Conservation (phyloP, 805 yeast genomes). For the Pichia phayaonensis region DNA sequence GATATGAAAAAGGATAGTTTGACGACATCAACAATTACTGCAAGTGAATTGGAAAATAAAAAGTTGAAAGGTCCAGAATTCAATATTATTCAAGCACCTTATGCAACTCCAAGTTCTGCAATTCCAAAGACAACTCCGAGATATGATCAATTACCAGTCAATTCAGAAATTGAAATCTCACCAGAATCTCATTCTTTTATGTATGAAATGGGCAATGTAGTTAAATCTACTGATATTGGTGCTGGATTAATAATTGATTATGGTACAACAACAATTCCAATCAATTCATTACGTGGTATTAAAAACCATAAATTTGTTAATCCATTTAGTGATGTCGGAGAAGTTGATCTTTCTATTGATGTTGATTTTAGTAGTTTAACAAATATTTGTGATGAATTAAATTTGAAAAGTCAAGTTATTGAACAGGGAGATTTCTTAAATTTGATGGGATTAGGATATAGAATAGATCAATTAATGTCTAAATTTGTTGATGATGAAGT, state of each 20-base stretch:
- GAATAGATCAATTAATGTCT: slow-evolving; percentile 48
- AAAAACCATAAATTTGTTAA: slow-evolving; percentile 63
- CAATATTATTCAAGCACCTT: slow-evolving; percentile 48
- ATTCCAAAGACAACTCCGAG: slow-evolving; percentile 47
- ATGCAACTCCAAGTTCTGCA: slow-evolving; percentile 54
- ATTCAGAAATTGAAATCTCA: slow-evolving; percentile 62
- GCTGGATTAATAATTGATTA: slow-evolving; percentile 72
- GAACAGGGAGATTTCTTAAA: slow-evolving; percentile 79
- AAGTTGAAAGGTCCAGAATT: slow-evolving; percentile 30
- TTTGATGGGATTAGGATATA: slow-evolving; percentile 63
- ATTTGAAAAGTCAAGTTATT: slow-evolving; percentile 19
- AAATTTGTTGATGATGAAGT: slow-evolving; percentile 35
- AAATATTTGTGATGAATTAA: slow-evolving; percentile 24
- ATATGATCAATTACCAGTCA: slow-evolving; percentile 44
- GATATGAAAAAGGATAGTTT: slow-evolving; percentile 9
- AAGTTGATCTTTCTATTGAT: slow-evolving; percentile 74
- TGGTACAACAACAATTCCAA: slow-evolving; percentile 61
- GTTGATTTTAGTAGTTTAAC: slow-evolving; percentile 67
- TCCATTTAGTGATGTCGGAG: slow-evolving; percentile 71
- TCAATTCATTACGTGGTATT: slow-evolving; percentile 69
- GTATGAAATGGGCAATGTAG: slow-evolving; percentile 39
- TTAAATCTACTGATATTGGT: slow-evolving; percentile 36
- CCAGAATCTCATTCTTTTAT: slow-evolving; percentile 62
- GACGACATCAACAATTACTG: slow-evolving; percentile 18
- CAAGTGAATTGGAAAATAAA: slow-evolving; percentile 3